Percentiles rank a stretch among this genome's conserved stretches.
Evolutionary conservation across 345 rosid species (phyloP).

Genomic region (Brassica carinata): DNA sequence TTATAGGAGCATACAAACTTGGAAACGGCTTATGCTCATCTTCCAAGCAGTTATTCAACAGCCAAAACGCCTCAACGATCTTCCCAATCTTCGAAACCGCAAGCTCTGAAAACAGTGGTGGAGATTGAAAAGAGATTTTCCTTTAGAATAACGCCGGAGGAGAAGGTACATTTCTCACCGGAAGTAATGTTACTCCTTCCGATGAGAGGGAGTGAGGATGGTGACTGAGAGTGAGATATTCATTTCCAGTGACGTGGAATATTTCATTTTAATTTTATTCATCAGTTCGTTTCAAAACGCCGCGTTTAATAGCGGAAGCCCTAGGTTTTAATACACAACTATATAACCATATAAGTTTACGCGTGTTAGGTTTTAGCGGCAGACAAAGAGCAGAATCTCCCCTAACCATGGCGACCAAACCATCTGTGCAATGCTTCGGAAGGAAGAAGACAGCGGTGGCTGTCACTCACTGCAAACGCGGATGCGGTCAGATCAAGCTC

Average conservation of each 20-base stretch:
- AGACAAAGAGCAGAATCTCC: constrained; percentile 3
- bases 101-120: no score
- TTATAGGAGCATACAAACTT: constrained; percentile 80
- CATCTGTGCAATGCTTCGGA: constrained; percentile 77
- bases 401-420: constrained; percentile 39
- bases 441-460: constrained; percentile 88
- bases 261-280: neutral
- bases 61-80: no score
- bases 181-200: neutral
- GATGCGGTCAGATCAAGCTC: constrained; percentile 73
- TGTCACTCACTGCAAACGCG: constrained; percentile 83
- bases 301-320: constrained; percentile 3
- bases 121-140: no score
- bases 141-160: constrained; percentile 20
- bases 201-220: no score
- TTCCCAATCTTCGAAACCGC: no score
- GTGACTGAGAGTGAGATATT: neutral
- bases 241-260: neutral
- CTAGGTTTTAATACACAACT: neutral
- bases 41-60: constrained; percentile 62
- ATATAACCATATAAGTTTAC: constrained; percentile 9
- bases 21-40: constrained; percentile 88
- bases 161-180: constrained; percentile 29
- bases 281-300: neutral
- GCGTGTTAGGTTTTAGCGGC: constrained; percentile 35